Percentiles rank a stretch among this genome's conserved stretches.
Evolutionary conservation across 2,329 filamentous ascomycete genomes (phyloP).

Genomic region (Monilinia aucupariae): DNA sequence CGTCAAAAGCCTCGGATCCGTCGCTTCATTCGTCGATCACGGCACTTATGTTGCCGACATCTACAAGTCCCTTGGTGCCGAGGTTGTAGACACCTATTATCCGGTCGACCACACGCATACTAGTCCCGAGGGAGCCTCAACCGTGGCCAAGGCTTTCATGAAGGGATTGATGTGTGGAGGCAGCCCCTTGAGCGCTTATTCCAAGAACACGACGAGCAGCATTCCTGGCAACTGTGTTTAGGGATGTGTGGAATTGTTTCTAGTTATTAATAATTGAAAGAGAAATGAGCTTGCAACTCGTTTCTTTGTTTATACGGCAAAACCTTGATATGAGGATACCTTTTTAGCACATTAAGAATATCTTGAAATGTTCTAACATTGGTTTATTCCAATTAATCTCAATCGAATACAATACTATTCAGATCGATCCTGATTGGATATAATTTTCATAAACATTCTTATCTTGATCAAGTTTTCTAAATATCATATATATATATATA

Average conservation of each 20-base stretch:
- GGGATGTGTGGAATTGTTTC: too few relatives aligned
- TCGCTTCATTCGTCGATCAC: constrained; percentile 53
- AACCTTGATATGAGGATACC: too few relatives aligned
- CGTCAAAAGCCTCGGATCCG: constrained; percentile 36
- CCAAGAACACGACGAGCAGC: constrained; percentile 29
- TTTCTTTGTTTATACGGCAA: neutral
- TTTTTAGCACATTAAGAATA: too few relatives aligned
- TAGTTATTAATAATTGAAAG: neutral
- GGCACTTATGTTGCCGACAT: constrained; percentile 48
- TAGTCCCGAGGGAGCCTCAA: constrained; percentile 47
- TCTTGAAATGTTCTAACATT: too few relatives aligned
- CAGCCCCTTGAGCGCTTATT: constrained; percentile 25
- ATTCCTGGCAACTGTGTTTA: constrained; percentile 30
- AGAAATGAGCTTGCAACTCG: neutral
- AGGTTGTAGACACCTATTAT: constrained; percentile 46
- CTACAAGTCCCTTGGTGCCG: constrained; percentile 44
- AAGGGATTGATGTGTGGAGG: constrained; percentile 40
- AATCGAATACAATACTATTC: too few relatives aligned
- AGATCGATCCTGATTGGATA: too few relatives aligned
- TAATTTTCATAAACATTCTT: too few relatives aligned
- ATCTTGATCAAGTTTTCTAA: too few relatives aligned
- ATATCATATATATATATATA: too few relatives aligned
- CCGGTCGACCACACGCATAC: constrained; percentile 58
- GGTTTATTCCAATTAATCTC: too few relatives aligned
- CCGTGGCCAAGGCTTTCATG: constrained; percentile 47